Conservation (phyloP, 1,139 yeast genomes). For the Scheffersomyces quercinus region DNA sequence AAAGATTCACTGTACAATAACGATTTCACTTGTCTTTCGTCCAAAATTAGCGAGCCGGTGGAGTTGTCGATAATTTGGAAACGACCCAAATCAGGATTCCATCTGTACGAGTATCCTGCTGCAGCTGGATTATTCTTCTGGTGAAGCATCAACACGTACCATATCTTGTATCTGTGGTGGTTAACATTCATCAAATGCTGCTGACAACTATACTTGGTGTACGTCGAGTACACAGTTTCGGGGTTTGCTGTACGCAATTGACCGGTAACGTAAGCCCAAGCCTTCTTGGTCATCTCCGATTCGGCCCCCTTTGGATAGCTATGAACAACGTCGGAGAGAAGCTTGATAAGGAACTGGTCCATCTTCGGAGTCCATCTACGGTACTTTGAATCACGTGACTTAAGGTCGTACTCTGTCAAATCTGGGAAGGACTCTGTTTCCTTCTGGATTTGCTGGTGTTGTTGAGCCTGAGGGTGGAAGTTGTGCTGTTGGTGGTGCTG, state of each 20-base stretch:
- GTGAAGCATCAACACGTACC: constrained; percentile 38
- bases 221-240: constrained; percentile 43
- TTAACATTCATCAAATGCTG: constrained; percentile 41
- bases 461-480: constrained; percentile 1
- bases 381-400: constrained; percentile 40
- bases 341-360: constrained; percentile 38
- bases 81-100: constrained; percentile 41
- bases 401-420: constrained; percentile 31
- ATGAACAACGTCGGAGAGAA: constrained; percentile 40
- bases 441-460: constrained; percentile 1
- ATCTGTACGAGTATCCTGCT: constrained; percentile 31
- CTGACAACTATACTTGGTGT: constrained; percentile 43
- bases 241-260: constrained; percentile 41
- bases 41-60: constrained; percentile 26
- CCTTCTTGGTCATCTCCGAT: constrained; percentile 36
- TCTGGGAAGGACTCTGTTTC: constrained; percentile 11
- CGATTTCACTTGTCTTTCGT: constrained; percentile 34
- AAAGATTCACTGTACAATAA: constrained; percentile 34
- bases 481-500: neutral
- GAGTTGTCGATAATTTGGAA: constrained; percentile 34
- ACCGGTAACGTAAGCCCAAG: constrained; percentile 43
- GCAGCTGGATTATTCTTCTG: constrained; percentile 19
- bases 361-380: constrained; percentile 43
- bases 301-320: constrained; percentile 33
- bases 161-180: constrained; percentile 38